Percentiles rank a stretch among this genome's conserved stretches.
Evolutionary conservation across 805 yeast genomes (phyloP).

Genomic region (Candida takata): DNA sequence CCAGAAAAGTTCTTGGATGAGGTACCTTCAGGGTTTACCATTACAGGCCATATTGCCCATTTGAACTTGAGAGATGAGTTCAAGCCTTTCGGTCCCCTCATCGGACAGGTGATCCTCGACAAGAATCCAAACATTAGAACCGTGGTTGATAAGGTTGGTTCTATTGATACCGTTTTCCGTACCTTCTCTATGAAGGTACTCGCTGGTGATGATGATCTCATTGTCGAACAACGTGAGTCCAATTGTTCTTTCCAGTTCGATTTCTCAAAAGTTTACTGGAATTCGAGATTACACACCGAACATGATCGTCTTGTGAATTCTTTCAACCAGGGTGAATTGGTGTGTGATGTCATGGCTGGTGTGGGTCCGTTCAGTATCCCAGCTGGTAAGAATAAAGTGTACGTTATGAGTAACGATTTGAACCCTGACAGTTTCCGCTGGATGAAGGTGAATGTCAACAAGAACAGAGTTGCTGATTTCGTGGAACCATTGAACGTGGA

Average conservation of each 20-base stretch:
- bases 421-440: constrained; percentile 81
- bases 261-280: constrained; percentile 95
- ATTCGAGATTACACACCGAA: constrained; percentile 88
- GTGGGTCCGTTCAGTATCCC: constrained; percentile 98
- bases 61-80: constrained; percentile 78
- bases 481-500: constrained; percentile 67
- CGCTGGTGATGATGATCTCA: constrained; percentile 73
- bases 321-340: constrained; percentile 61
- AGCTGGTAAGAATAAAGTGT: constrained; percentile 74
- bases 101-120: constrained; percentile 87
- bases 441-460: constrained; percentile 52
- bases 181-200: constrained; percentile 91
- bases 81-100: constrained; percentile 70
- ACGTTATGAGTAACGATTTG: constrained; percentile 88
- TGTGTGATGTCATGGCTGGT: constrained; percentile 96
- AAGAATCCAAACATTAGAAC: constrained; percentile 69
- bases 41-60: constrained; percentile 95
- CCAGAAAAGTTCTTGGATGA: constrained; percentile 68
- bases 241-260: constrained; percentile 83
- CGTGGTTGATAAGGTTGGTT: constrained; percentile 86
- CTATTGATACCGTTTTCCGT: constrained; percentile 81
- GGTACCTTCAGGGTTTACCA: constrained; percentile 84
- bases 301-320: constrained; percentile 70
- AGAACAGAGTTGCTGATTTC: constrained; percentile 54
- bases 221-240: constrained; percentile 82